Evolutionary conservation across 2,329 filamentous ascomycete genomes (phyloP).

Genomic region (Mycogone perniciosa): DNA sequence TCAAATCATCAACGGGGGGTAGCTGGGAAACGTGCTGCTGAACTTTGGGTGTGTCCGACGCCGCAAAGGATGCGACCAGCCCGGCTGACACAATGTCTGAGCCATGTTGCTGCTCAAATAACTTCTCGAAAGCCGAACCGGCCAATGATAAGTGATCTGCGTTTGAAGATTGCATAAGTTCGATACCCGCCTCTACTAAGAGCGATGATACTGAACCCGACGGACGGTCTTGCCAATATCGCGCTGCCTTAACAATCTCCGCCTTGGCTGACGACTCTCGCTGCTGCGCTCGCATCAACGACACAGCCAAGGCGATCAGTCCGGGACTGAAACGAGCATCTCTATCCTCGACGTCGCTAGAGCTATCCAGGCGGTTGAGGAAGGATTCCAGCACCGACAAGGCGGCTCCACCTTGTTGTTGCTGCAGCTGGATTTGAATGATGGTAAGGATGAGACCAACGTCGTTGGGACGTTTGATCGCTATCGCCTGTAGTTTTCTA

Average conservation of each 20-base stretch:
- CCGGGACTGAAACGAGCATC: slow-evolving; percentile 79
- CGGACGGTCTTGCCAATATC: slow-evolving; percentile 67
- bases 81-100: slow-evolving; percentile 72
- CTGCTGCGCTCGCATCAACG: slow-evolving; percentile 70
- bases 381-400: slow-evolving; percentile 70
- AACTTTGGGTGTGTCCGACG: slow-evolving; percentile 50
- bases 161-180: slow-evolving; percentile 70
- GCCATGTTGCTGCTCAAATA: slow-evolving; percentile 58
- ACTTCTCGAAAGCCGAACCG: slow-evolving; percentile 68
- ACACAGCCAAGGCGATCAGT: slow-evolving; percentile 71
- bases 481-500: slow-evolving; percentile 60
- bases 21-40: slow-evolving; percentile 50
- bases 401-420: slow-evolving; percentile 66
- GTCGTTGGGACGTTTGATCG: slow-evolving; percentile 71
- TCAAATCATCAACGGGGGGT: slow-evolving; percentile 56
- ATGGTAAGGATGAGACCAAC: slow-evolving; percentile 74
- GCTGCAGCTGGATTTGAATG: slow-evolving; percentile 72
- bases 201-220: slow-evolving; percentile 49
- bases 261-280: slow-evolving; percentile 64
- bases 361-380: slow-evolving; percentile 63
- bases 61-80: slow-evolving; percentile 75
- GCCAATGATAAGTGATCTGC: slow-evolving; percentile 63
- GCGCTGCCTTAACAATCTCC: slow-evolving; percentile 72
- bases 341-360: slow-evolving; percentile 47
- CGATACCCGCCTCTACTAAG: slow-evolving; percentile 73